Percentiles rank a stretch among this genome's conserved stretches.
These are phyloP conservation scores for Nelumbo lutea DNA, from an alignment of 164 flowering plant species.

Conservation along the genomic window DNA sequence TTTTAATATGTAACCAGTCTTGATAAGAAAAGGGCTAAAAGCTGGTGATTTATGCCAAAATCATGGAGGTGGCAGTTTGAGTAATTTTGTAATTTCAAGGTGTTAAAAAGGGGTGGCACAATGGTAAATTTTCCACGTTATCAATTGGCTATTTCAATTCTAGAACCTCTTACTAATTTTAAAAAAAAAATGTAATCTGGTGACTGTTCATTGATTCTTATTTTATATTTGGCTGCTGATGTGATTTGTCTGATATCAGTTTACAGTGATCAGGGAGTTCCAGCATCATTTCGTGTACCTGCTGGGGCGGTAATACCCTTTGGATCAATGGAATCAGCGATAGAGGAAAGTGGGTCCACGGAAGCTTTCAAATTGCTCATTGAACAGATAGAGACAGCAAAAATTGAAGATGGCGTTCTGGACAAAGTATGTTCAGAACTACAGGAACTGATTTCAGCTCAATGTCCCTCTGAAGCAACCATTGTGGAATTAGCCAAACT, in stretches of 20 bases:
- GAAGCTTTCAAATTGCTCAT: slow-evolving; percentile 42
- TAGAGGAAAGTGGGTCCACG: slow-evolving; percentile 41
- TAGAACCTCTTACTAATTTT: too few species aligned
- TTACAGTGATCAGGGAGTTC: slow-evolving; percentile 68
- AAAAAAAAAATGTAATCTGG: not conserved
- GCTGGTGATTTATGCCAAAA: too few species aligned
- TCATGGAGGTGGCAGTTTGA: too few species aligned
- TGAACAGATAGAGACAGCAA: slow-evolving; percentile 64
- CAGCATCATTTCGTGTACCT: slow-evolving; percentile 76
- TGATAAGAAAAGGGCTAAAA: too few species aligned
- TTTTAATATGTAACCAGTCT: too few species aligned
- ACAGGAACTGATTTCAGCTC: slow-evolving; percentile 52
- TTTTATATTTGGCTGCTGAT: not conserved
- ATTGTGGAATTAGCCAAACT: slow-evolving; percentile 33
- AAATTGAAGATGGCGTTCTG: slow-evolving; percentile 56
- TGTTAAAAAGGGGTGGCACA: too few species aligned
- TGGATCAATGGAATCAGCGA: slow-evolving; percentile 74
- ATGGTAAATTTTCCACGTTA: too few species aligned
- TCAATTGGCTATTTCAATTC: too few species aligned
- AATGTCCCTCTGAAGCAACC: slow-evolving; percentile 41
- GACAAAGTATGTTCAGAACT: slow-evolving; percentile 56
- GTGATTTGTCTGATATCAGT: slow-evolving; percentile 34
- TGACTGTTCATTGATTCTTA: not conserved
- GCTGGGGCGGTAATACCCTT: slow-evolving; percentile 76
- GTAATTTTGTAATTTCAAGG: too few species aligned